Conservation (phyloP, 164 flowering plant genomes). For the Magnolia kwangsiensis region DNA sequence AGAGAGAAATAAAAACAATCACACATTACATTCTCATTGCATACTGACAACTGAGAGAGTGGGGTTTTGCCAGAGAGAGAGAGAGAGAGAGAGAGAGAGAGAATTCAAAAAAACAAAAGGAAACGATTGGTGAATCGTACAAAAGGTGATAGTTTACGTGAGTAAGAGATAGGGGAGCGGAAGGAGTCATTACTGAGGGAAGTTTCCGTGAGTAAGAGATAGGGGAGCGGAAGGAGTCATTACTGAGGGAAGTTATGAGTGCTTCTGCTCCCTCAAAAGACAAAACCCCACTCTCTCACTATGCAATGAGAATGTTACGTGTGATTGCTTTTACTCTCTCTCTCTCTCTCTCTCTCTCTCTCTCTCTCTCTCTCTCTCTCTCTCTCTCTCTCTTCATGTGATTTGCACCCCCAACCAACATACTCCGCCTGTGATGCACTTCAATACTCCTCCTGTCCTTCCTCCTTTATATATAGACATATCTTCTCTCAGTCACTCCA, state of each 20-base stretch:
- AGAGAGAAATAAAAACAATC: constrained; percentile 11
- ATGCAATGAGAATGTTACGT: too few relatives aligned
- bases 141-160: not conserved
- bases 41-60: not conserved
- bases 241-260: not conserved
- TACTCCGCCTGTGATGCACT: constrained; percentile 40
- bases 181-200: too few relatives aligned
- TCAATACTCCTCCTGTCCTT: constrained; percentile 27
- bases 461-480: constrained; percentile 15
- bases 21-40: constrained; percentile 13
- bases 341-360: too few relatives aligned
- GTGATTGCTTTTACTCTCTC: too few relatives aligned
- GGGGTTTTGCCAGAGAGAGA: not conserved
- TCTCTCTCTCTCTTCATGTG: not conserved
- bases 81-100: constrained; percentile 3
- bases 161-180: too few relatives aligned
- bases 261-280: not conserved
- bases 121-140: not conserved
- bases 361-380: constrained; percentile 11
- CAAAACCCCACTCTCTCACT: too few relatives aligned
- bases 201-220: too few relatives aligned
- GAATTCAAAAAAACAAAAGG: not conserved
- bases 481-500: not conserved
- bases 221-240: not conserved
- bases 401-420: constrained; percentile 1